Evolutionary conservation across 2,329 filamentous ascomycete genomes (phyloP).

Genomic region (Coleophoma cylindrospora): DNA sequence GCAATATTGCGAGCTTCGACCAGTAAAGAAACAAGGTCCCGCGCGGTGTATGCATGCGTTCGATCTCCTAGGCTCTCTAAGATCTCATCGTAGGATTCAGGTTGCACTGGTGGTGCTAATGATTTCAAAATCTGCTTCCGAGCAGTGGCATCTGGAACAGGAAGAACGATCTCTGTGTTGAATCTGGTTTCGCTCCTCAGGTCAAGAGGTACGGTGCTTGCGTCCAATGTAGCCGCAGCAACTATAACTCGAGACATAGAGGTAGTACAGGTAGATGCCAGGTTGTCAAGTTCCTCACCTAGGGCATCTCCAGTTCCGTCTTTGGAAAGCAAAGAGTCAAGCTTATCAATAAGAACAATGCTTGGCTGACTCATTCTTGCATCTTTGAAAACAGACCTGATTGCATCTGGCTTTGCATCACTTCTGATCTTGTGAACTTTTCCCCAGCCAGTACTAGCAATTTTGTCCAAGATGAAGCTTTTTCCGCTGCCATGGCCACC

Average conservation of each 20-base stretch:
- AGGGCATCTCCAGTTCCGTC: slow-evolving; percentile 47
- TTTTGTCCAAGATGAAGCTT: slow-evolving; percentile 62
- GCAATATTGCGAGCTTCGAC: slow-evolving; percentile 40
- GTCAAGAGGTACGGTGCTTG: slow-evolving; percentile 65
- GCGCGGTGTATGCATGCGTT: slow-evolving; percentile 83
- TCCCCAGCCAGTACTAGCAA: slow-evolving; percentile 66
- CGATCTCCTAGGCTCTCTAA: slow-evolving; percentile 61
- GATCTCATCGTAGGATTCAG: slow-evolving; percentile 43
- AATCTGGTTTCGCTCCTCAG: slow-evolving; percentile 65
- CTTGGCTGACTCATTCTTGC: slow-evolving; percentile 67
- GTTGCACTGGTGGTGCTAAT: slow-evolving; percentile 33
- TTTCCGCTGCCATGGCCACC: slow-evolving; percentile 85
- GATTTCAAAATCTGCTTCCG: slow-evolving; percentile 70
- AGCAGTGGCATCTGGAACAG: slow-evolving; percentile 67
- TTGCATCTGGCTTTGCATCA: slow-evolving; percentile 49
- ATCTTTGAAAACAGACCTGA: slow-evolving; percentile 65
- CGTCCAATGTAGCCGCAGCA: slow-evolving; percentile 68
- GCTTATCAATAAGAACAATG: slow-evolving; percentile 72
- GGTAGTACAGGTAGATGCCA: slow-evolving; percentile 30
- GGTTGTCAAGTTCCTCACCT: slow-evolving; percentile 48
- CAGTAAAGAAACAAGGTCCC: slow-evolving; percentile 66
- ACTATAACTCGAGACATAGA: slow-evolving; percentile 58
- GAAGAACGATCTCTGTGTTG: slow-evolving; percentile 62
- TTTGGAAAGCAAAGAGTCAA: slow-evolving; percentile 65
- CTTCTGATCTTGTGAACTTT: slow-evolving; percentile 58